Percentiles rank a stretch among this genome's conserved stretches.
These are phyloP conservation scores for Daldinia eschscholtzii DNA, from an alignment of 2,329 filamentous ascomycete species.

Conservation along the genomic window DNA sequence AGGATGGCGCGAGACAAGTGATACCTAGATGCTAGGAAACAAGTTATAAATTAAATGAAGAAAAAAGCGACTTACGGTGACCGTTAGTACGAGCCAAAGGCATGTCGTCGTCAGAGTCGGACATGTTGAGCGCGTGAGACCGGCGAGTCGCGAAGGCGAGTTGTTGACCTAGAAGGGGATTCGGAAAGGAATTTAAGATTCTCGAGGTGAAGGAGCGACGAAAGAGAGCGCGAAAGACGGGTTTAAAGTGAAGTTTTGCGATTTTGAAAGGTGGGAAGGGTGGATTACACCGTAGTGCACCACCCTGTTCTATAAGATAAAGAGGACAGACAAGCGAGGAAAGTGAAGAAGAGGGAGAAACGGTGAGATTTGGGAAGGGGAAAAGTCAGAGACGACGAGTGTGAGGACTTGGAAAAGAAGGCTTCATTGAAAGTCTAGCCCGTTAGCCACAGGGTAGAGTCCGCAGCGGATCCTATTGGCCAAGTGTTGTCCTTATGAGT, in stretches of 20 bases:
- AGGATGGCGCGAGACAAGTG: constrained; percentile 19
- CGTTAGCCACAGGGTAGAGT: constrained; percentile 54
- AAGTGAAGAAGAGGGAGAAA: constrained; percentile 49
- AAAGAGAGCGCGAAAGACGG: constrained; percentile 40
- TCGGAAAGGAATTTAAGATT: constrained; percentile 19
- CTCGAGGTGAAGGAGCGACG: constrained; percentile 47
- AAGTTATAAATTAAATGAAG: constrained; percentile 12
- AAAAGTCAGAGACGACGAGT: constrained; percentile 48
- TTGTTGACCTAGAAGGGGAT: constrained; percentile 14
- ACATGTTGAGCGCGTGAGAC: constrained; percentile 58
- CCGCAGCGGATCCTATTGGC: constrained; percentile 40
- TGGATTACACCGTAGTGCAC: constrained; percentile 50
- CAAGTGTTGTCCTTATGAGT: constrained; percentile 37
- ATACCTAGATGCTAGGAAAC: constrained; percentile 28
- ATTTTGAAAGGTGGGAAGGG: constrained; percentile 39
- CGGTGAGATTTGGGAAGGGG: constrained; percentile 48
- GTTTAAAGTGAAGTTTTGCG: constrained; percentile 18
- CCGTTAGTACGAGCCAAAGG: constrained; percentile 80
- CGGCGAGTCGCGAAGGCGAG: constrained; percentile 18
- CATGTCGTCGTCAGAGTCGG: constrained; percentile 82
- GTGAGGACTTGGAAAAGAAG: constrained; percentile 53
- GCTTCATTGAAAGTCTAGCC: constrained; percentile 54
- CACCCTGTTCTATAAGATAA: constrained; percentile 47
- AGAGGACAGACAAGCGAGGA: constrained; percentile 33
- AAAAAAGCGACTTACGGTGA: constrained; percentile 69